Evolutionary conservation across 2,329 filamentous ascomycete genomes (phyloP), one percentile per base, ranked within the genome.

Genomic region (Raffaelea ambrosiae): DNA sequence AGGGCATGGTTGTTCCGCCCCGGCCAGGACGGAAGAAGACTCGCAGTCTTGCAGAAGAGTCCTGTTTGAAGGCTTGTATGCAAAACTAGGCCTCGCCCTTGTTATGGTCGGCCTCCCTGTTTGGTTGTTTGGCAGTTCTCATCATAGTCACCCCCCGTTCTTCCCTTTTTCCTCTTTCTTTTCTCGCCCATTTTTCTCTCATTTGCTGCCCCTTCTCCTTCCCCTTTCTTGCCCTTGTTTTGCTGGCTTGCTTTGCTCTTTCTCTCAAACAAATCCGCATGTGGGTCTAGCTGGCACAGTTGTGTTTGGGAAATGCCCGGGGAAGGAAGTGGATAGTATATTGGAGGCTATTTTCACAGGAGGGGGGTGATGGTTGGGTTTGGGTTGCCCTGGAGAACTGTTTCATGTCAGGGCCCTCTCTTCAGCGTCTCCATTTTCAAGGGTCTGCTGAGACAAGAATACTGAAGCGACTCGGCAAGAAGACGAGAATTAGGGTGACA

Each of bases 271-370:
- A 33, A 39, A 16, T 16, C 26, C 26, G 21, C 38, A 11, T 14
- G 46, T 48, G 51, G 52, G 52, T 48, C 48, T 31, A 14, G 41
- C 48, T 46, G 46, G 50, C 50, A 50, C 48, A 48, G 52, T 48
- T 44, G 44, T 38, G 50, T 50, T 54, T 48, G 42, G 48, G 40
- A 51, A 45, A 48, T 49, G 46, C 40, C 31, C 35, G 29, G 19
- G 20, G 36, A 19, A 20, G n/a, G 5, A 9, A 19, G 39, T 19
- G 39, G 20, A 14, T 19, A 44, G n/a, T 40, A 7, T 33, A 18
- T 31, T 48, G 48, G 26, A 7, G 26, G 26, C 26, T 29, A 29
- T 22, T 19, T 20, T 39, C 23, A n/a, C 21, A n/a, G 11, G 33
- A 20, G 16, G 22, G 20, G 26, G 23, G 11, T 2, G 13, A 19